Percentiles rank a stretch among this genome's conserved stretches.
These are phyloP conservation scores for Trichosporon ovoides DNA, from an alignment of 1,284 basidiomycete genomes.

Conservation along the genomic window DNA sequence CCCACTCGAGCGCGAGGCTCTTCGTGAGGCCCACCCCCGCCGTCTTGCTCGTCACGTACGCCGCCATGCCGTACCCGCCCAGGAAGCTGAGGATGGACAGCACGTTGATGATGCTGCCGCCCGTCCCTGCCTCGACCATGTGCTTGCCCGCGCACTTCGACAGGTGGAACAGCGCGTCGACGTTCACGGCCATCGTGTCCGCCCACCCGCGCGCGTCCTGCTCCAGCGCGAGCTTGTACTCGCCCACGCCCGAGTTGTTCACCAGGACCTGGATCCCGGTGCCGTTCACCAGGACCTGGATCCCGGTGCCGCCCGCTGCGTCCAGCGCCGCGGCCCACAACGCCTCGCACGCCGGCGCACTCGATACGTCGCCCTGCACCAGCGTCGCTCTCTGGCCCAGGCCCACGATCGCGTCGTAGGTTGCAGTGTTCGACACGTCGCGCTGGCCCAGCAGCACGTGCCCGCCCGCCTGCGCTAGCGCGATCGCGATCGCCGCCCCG, in stretches of 20 bases:
- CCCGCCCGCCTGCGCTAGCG: slow-evolving; percentile 59
- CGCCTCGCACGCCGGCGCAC: background rate
- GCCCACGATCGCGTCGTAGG: slow-evolving; percentile 54
- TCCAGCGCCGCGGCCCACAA: background rate
- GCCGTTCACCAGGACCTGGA: background rate
- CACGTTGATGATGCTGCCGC: slow-evolving; percentile 40
- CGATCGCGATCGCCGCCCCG: slow-evolving; percentile 39
- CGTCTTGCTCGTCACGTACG: slow-evolving; percentile 65
- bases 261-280: slow-evolving; percentile 1
- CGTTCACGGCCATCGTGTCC: slow-evolving; percentile 20
- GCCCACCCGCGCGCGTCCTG: background rate
- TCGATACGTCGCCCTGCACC: slow-evolving; percentile 63
- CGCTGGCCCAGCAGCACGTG: slow-evolving; percentile 69
- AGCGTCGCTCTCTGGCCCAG: slow-evolving; percentile 47
- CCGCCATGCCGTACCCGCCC: slow-evolving; percentile 50
- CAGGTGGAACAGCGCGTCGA: slow-evolving; percentile 38
- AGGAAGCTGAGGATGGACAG: slow-evolving; percentile 38
- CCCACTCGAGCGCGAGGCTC: slow-evolving; percentile 66
- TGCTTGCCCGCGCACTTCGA: slow-evolving; percentile 34
- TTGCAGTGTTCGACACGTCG: slow-evolving; percentile 54
- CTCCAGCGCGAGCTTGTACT: background rate
- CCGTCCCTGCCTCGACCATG: slow-evolving; percentile 30
- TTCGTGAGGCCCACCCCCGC: slow-evolving; percentile 68
- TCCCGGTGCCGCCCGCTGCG: background rate
- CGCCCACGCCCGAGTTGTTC: background rate